Evolutionary conservation across 352 stramenopile genomes (phyloP), one percentile per base, ranked within the genome.

Genomic region (Globisporangium canariense): DNA sequence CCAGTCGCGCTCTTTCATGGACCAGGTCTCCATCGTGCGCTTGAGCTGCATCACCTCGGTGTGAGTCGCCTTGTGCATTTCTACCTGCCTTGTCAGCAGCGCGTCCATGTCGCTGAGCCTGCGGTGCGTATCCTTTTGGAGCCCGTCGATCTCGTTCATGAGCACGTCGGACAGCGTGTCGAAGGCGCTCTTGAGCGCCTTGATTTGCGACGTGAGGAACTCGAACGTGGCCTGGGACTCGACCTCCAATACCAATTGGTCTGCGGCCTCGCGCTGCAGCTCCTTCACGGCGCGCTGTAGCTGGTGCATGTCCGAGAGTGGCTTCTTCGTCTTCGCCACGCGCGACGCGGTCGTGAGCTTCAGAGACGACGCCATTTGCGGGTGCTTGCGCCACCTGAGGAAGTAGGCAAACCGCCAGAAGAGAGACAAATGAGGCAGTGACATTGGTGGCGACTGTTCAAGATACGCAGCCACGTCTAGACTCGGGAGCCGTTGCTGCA

Each of bases 151-250:
- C 50, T 94, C 85, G 45, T 74, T 76, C 74, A 92, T 77, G 25
- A 94, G 62, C 51, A 94, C 85, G 58, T 94, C 85, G 28, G 85
- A 89, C 22, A 94, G 73, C 38, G 85, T 94, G 34, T 91, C 81
- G 62, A 94, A 94, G 7, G 81, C 85, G 49, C 73, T 68, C 53
- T 89, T 89, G 28, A 94, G 69, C 4, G 83, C 85, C 16, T 78
- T 78, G 62, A 92, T 84, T 62, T 94, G 85, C 0, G 81, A 89
- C 18, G 77, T 91, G 36, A 94, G 51, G 69, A 91, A 94, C 70
- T 90, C 83, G 58, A 94, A 94, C 45, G 85, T 91, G 20, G 85
- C 81, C 60, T 94, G 85, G 0, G 85, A 94, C 60, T 94, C 83
- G 20, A 91, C 74, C 66, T 94, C 85, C 7, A 92, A 65, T 7